Percentiles rank a stretch among this genome's conserved stretches.
phyloP scores from a whole-genome alignment of 371 early-diverging fungal genomes.

The Sporodiniella umbellata region DNA sequence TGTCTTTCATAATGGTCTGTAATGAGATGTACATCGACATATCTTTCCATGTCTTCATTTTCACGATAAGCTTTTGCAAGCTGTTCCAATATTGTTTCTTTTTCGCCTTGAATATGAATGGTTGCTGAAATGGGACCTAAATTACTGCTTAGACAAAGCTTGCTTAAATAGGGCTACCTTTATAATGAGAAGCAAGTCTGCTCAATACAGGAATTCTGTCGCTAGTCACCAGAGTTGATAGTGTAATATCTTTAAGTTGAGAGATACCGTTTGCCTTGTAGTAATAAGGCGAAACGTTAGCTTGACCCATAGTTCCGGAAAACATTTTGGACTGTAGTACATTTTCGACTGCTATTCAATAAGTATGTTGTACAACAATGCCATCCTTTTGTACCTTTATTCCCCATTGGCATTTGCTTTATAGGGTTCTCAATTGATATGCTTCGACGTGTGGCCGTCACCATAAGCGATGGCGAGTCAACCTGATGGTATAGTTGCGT shows the following conservation, averaged over 20 bases:
- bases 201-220: slow-evolving; percentile 52
- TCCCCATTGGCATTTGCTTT: not conserved
- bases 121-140: slow-evolving; percentile 59
- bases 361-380: slow-evolving; percentile 1
- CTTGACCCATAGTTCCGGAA: slow-evolving; percentile 49
- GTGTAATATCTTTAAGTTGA: slow-evolving; percentile 51
- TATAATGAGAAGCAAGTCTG: slow-evolving; percentile 57
- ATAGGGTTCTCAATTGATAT: slow-evolving; percentile 1
- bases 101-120: slow-evolving; percentile 40
- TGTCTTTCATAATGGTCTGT: slow-evolving; percentile 65
- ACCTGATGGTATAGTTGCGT: slow-evolving; percentile 11
- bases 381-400: not conserved
- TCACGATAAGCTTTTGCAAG: slow-evolving; percentile 48
- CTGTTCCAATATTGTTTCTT: slow-evolving; percentile 45
- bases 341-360: slow-evolving; percentile 19
- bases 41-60: slow-evolving; percentile 52
- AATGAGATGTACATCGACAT: slow-evolving; percentile 64
- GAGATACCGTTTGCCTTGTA: slow-evolving; percentile 32
- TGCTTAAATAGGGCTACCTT: slow-evolving; percentile 26
- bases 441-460: slow-evolving; percentile 5
- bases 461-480: not conserved
- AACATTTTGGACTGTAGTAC: slow-evolving; percentile 49
- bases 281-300: slow-evolving; percentile 49
- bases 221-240: slow-evolving; percentile 61
- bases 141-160: not conserved